Conservation (phyloP, 495 filamentous ascomycete genomes). For the Cryomyces minteri region DNA sequence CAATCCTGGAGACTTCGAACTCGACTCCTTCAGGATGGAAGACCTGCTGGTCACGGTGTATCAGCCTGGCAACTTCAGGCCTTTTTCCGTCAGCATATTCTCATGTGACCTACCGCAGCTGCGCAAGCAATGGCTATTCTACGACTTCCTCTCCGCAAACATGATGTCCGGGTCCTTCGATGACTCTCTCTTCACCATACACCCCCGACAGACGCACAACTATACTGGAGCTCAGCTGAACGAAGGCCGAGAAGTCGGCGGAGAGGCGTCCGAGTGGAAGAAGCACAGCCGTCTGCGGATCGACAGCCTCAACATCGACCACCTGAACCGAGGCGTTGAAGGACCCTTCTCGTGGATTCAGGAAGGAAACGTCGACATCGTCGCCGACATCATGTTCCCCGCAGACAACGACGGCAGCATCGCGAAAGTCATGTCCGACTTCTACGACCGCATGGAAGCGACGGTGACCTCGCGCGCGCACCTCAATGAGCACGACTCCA, state of each 20-base stretch:
- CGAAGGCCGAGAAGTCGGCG: slow-evolving; percentile 26
- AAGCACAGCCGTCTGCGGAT: slow-evolving; percentile 82
- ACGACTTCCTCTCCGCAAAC: slow-evolving; percentile 88
- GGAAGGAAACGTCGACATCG: slow-evolving; percentile 89
- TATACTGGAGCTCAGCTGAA: slow-evolving; percentile 37
- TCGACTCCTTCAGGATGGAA: slow-evolving; percentile 88
- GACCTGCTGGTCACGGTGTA: slow-evolving; percentile 85
- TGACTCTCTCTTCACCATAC: slow-evolving; percentile 90
- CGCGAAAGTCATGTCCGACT: slow-evolving; percentile 78
- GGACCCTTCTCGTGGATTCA: slow-evolving; percentile 97
- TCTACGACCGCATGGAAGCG: slow-evolving; percentile 87
- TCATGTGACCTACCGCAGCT: slow-evolving; percentile 85
- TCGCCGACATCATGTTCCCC: slow-evolving; percentile 87
- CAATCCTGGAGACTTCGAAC: slow-evolving; percentile 84
- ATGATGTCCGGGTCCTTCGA: slow-evolving; percentile 94
- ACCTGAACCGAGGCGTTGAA: slow-evolving; percentile 83
- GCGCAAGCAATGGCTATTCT: slow-evolving; percentile 91
- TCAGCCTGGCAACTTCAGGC: slow-evolving; percentile 76
- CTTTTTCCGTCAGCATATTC: slow-evolving; percentile 88
- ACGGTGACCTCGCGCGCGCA: slow-evolving; percentile 62
- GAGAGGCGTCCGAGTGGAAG: slow-evolving; percentile 52
- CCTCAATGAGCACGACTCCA: slow-evolving; percentile 11
- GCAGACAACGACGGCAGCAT: slow-evolving; percentile 71
- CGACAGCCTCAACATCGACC: slow-evolving; percentile 86
- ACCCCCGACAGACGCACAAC: slow-evolving; percentile 74